Base-by-base conservation (phyloP, 1,284 basidiomycete genomes). In the Tilletia horrida region DNA sequence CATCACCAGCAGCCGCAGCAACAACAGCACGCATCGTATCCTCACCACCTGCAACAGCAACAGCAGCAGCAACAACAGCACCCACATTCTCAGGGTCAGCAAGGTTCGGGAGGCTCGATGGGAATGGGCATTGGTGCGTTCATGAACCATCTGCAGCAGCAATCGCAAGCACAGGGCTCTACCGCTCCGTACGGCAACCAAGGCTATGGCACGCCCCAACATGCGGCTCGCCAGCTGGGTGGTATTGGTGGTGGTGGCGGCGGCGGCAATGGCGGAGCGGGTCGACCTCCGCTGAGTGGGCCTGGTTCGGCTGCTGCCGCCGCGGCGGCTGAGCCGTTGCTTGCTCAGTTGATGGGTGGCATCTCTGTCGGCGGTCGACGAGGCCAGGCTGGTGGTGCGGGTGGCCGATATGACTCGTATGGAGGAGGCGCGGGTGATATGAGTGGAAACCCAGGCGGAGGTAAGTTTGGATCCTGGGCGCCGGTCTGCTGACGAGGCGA, bases 271-370 rank as follows among this genome's bases (percentile, higher is more conserved):
- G 29, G 66, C 66, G 23, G 67, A 64, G 23, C 62, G 21, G 13
- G 45, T 64, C 57, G 71, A 64, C 47, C 59, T 65, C 13, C 66
- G 66, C 52, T 57, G 57, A 55, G 11, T 65, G 29, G 23, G 16
- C 63, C 14, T 9, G 47, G 14, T 21, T 29, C 40, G 65, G 68
- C 62, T 64, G 40, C 47, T 62, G 62, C 67, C 66, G 55, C 57
- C 61, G 71, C 67, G 69, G 70, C 66, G 63, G 72, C 21, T 66
- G 77, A 78, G 42, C 73, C 78, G 61, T 72, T 79, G 8, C 68
- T 80, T 50, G 78, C 77, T n/a, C 78, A 80, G 65, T 61, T 80
- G 55, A 72, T 80, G 52, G 76, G 74, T 11, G 71, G 64, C 7
- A 65, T 67, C 2, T 70, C 42, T n/a, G 67, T 31, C 18, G 44